Percentiles rank a stretch among this genome's conserved stretches.
Conservation (phyloP, 2,329 filamentous ascomycete genomes). For the Hypoxylon sp. region DNA sequence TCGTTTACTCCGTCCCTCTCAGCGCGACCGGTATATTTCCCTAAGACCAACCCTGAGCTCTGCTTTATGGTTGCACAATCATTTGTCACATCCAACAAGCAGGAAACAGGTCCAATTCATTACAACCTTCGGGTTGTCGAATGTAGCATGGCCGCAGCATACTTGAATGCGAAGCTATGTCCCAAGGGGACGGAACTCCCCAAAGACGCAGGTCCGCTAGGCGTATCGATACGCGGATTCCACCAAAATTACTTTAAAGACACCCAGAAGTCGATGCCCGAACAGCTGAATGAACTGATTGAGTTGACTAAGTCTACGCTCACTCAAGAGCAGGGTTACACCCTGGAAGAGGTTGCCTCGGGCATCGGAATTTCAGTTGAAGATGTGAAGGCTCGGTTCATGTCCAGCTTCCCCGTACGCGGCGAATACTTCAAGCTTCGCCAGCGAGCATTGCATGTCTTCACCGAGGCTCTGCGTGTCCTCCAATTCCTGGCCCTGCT, state of each 20-base stretch:
- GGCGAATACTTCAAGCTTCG: conserved; percentile 89
- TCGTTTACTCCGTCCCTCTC: conserved; percentile 86
- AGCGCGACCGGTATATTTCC: conserved; percentile 85
- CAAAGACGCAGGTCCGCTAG: conserved; percentile 84
- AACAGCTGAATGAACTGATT: conserved; percentile 82
- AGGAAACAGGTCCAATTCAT: conserved; percentile 91
- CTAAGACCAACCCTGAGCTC: conserved; percentile 83
- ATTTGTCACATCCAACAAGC: conserved; percentile 94
- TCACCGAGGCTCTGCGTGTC: conserved; percentile 88
- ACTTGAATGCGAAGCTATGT: conserved; percentile 72
- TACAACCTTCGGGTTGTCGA: conserved; percentile 98
- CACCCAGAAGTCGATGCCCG: conserved; percentile 65
- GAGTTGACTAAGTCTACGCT: conserved; percentile 79
- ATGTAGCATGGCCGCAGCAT: conserved; percentile 87
- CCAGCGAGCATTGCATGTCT: conserved; percentile 91
- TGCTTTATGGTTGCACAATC: conserved; percentile 95
- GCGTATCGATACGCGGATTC: conserved; percentile 86
- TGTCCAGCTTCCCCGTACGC: conserved; percentile 89
- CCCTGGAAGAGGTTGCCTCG: conserved; percentile 83
- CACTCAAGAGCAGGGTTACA: conserved; percentile 85
- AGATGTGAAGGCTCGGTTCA: conserved; percentile 83
- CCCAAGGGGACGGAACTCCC: conserved; percentile 74
- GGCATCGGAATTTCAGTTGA: conserved; percentile 77
- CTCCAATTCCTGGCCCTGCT: conserved; percentile 85
- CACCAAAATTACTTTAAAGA: conserved; percentile 83